Conservation (phyloP, 108 stramenopile genomes). For the Fragilaria crotonensis region DNA sequence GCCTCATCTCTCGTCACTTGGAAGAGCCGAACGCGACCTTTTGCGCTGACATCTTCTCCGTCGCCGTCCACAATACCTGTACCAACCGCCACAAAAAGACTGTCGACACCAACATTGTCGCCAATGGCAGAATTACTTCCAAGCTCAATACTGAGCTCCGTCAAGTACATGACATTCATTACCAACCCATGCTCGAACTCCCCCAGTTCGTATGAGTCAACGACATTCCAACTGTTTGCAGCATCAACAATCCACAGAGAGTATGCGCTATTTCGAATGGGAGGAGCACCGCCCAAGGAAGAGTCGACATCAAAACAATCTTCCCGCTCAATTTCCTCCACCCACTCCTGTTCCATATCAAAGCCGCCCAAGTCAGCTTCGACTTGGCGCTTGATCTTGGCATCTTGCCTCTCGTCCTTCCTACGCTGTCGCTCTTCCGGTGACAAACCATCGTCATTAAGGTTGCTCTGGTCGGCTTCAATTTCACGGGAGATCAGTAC, state of each 20-base stretch:
- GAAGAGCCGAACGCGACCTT: constrained; percentile 66
- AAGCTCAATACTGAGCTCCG: constrained; percentile 52
- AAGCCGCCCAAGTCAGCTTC: constrained; percentile 88
- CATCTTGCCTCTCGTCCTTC: constrained; percentile 71
- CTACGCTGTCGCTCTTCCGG: constrained; percentile 62
- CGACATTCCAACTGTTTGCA: constrained; percentile 61
- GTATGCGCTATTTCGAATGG: constrained; percentile 47
- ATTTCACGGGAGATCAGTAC: constrained; percentile 70
- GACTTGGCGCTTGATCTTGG: constrained; percentile 70
- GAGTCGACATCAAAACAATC: constrained; percentile 70
- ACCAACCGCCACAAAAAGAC: constrained; percentile 62
- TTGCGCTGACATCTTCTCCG: constrained; percentile 76
- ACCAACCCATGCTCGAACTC: constrained; percentile 70
- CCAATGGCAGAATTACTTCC: constrained; percentile 20
- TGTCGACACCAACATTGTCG: constrained; percentile 44
- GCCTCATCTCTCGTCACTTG: constrained; percentile 25
- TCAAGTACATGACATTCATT: constrained; percentile 64
- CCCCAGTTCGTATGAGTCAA: constrained; percentile 68
- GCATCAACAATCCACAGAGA: constrained; percentile 86
- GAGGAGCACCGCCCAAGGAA: constrained; percentile 65
- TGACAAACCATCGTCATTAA: constrained; percentile 73
- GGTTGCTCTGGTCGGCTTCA: constrained; percentile 58
- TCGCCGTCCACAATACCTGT: constrained; percentile 64
- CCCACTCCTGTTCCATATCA: constrained; percentile 87
- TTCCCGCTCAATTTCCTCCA: constrained; percentile 82